These are phyloP conservation scores for Pleurotus tuoliensis DNA, from an alignment of 768 basidiomycete species.

Conservation along the genomic window DNA sequence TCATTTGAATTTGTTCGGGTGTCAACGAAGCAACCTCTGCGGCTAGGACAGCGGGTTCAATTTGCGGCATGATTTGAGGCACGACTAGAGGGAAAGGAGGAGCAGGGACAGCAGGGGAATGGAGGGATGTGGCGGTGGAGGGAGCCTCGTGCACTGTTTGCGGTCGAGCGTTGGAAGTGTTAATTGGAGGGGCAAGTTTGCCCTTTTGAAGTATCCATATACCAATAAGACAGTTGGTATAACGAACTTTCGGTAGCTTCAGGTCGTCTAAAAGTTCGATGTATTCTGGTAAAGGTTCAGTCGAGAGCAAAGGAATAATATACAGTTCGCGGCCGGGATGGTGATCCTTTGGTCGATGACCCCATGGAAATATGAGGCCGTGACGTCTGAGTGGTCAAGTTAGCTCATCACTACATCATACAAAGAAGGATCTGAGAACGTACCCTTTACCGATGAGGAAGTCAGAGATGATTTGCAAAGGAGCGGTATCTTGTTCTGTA, in stretches of 20 bases:
- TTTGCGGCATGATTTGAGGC: conserved; percentile 3
- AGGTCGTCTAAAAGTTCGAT: conserved; percentile 80
- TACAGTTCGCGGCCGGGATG: conserved; percentile 85
- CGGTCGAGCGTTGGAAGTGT: conserved; percentile 13
- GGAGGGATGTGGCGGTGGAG: conserved; percentile 14
- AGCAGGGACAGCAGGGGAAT: conserved; percentile 12
- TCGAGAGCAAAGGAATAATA: conserved; percentile 69
- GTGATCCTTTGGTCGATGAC: conserved; percentile 64
- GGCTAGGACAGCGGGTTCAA: conserved; percentile 51
- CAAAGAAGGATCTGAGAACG: conserved; percentile 20
- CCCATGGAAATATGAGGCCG: conserved; percentile 86
- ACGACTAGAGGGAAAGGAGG: conserved; percentile 21
- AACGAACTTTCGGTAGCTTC: conserved; percentile 59
- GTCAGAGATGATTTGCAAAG: conserved; percentile 59
- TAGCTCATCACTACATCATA: neutral
- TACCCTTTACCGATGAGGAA: conserved; percentile 74
- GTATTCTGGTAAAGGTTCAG: conserved; percentile 74
- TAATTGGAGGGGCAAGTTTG: conserved; percentile 49
- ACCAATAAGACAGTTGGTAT: conserved; percentile 67
- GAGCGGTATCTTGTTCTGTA: conserved; percentile 36
- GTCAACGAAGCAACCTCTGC: conserved; percentile 72
- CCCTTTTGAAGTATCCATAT: conserved; percentile 86
- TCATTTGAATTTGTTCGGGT: conserved; percentile 70
- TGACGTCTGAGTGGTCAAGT: conserved; percentile 56
- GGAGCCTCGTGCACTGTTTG: conserved; percentile 11